Base-by-base conservation (phyloP, 2,329 filamentous ascomycete genomes). In the Ceratocystis cubensis region DNA sequence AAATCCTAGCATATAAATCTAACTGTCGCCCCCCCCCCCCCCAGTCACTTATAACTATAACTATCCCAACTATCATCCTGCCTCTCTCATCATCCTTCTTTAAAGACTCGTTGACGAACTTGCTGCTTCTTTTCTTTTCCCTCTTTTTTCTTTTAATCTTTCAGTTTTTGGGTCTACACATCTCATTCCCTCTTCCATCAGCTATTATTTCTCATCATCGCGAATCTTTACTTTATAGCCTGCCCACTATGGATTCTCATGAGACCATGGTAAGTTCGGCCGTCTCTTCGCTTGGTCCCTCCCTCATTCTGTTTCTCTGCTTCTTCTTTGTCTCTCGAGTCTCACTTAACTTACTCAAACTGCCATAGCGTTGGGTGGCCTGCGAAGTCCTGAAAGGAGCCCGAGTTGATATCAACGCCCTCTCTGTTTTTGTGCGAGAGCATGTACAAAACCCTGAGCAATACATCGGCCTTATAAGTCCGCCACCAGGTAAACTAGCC, bases 341-440 rank as follows among this genome's bases (percentile, higher is more conserved):
- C 30, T 8, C 28, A 33, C 25, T 15, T 28, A 30, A 59, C 56
- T 37, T 1, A 59, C 56, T 59, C 25, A 37, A 8, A n/a, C 28
- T 33, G 2, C 17, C 25, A 44, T 25, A 63, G 44, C 61, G 61
- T 28, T 50, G 46, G 44, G 8, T 63, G 22, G 45, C 45, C 44
- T 63, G 61, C 25, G 61, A 63, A 10, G 22, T 63, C 56, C 41
- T 65, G 44, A 65, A 68, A 37, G 56, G 28, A 15, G 61, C 46
- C 45, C 45, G 20, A 17, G 44, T 59, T 22, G 46, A 59, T 20
- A 7, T 59, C 33, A 28, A n/a, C 61, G 41, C 33, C 17, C 66
- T 57, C 46, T 48, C 30, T 59, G 61, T 57, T 25, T 68, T 66
- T 66, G 65, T 57, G 30, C 13, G 17, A 50, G 44, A 46, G 17